Conservation (phyloP, 1,284 basidiomycete genomes). For the Leccinum solheimii region DNA sequence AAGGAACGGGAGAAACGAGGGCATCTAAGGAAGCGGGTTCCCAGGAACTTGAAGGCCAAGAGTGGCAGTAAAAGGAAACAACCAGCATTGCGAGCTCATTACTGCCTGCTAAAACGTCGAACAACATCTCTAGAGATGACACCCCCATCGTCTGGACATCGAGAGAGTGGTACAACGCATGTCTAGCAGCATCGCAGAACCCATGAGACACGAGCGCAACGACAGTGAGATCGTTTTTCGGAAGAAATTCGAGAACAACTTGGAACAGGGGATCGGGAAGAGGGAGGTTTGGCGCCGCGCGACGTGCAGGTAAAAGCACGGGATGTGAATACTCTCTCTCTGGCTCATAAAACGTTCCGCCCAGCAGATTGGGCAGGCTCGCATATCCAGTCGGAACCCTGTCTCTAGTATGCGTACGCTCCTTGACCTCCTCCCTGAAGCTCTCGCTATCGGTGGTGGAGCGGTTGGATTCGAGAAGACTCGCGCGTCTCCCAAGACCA, state of each 20-base stretch:
- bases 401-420: neutral
- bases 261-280: conserved; percentile 27
- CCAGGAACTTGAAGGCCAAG: conserved; percentile 21
- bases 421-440: conserved; percentile 1
- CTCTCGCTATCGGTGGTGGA: conserved; percentile 16
- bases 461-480: conserved; percentile 23
- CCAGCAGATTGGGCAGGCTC: conserved; percentile 26
- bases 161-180: conserved; percentile 25
- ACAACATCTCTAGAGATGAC: conserved; percentile 19
- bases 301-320: neutral
- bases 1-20: conserved; percentile 6
- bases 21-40: conserved; percentile 8
- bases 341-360: conserved; percentile 6
- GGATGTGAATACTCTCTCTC: neutral
- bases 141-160: conserved; percentile 20
- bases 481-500: conserved; percentile 33
- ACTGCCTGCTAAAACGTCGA: conserved; percentile 18
- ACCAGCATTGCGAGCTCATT: conserved; percentile 28
- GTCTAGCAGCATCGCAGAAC: conserved; percentile 24
- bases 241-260: conserved; percentile 24
- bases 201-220: conserved; percentile 26
- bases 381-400: conserved; percentile 5
- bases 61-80: conserved; percentile 23
- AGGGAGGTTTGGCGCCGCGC: neutral
- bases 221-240: conserved; percentile 14